These are phyloP conservation scores for Ophiostoma sp. DNA, from an alignment of 2,329 filamentous ascomycete species.

Conservation along the genomic window DNA sequence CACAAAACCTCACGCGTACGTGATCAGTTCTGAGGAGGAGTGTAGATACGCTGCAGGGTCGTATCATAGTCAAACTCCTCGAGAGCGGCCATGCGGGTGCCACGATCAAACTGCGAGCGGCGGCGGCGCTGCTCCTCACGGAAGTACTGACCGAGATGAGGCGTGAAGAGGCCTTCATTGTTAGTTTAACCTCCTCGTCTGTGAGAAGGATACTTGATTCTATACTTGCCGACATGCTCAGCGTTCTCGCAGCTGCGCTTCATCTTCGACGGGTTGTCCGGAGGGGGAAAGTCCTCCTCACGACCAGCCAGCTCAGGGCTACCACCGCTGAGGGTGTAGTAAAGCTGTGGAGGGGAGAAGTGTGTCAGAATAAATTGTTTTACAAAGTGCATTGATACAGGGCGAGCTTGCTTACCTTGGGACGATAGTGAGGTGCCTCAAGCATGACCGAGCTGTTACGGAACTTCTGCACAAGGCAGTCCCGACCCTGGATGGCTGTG, in stretches of 20 bases:
- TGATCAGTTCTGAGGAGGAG: slow-evolving; percentile 27
- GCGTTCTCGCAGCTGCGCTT: slow-evolving; percentile 83
- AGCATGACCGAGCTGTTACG: slow-evolving; percentile 95
- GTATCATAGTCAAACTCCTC: slow-evolving; percentile 56
- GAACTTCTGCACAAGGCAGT: slow-evolving; percentile 90
- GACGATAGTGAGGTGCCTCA: slow-evolving; percentile 73
- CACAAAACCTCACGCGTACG: no score
- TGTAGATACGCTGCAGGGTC: slow-evolving; percentile 35
- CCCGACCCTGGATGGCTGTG: slow-evolving; percentile 81
- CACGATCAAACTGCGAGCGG: slow-evolving; percentile 74
- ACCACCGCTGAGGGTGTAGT: slow-evolving; percentile 47
- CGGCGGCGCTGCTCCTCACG: slow-evolving; percentile 71
- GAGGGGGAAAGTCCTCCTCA: slow-evolving; percentile 69
- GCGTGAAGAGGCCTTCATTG: slow-evolving; percentile 66
- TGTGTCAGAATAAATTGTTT: not conserved
- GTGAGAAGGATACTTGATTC: not conserved
- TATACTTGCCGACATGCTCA: slow-evolving; percentile 66
- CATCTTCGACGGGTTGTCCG: slow-evolving; percentile 83
- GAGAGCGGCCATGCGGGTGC: slow-evolving; percentile 64
- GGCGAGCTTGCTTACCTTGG: slow-evolving; percentile 55
- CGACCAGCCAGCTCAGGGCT: slow-evolving; percentile 54
- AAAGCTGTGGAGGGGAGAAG: slow-evolving; percentile 39
- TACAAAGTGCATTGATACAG: not conserved
- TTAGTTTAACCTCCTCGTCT: not conserved
- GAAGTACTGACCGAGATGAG: slow-evolving; percentile 67